Evolutionary conservation across 1,139 yeast species (phyloP).

Genomic region (Kurtzmaniella quercitrusa): DNA sequence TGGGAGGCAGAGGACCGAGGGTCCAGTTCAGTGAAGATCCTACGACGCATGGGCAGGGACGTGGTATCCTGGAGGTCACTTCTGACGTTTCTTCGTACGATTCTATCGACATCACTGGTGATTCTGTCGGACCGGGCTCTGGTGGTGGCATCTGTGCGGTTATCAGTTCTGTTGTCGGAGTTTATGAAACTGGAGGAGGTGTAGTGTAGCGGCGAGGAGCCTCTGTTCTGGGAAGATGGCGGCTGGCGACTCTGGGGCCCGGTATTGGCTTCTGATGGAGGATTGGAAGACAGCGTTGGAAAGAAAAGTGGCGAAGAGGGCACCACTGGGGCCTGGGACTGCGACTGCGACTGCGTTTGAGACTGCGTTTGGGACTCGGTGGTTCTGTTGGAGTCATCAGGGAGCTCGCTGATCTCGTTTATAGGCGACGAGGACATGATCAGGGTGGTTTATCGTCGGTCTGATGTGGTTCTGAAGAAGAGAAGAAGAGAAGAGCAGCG

Average conservation of each 20-base stretch:
- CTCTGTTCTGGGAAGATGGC: constrained; percentile 18
- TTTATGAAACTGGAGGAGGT: constrained; percentile 39
- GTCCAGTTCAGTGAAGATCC: constrained; percentile 25
- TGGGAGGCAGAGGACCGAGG: neutral
- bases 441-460: neutral
- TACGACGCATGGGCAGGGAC: constrained; percentile 39
- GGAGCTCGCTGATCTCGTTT: constrained; percentile 22
- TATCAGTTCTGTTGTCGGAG: constrained; percentile 23
- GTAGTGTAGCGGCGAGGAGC: constrained; percentile 44
- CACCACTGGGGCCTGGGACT: constrained; percentile 36
- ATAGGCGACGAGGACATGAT: constrained; percentile 29
- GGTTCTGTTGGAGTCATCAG: constrained; percentile 25
- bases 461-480: neutral
- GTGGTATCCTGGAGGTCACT: constrained; percentile 40
- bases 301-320: constrained; percentile 69
- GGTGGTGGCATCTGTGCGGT: constrained; percentile 10
- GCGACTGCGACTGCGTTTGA: constrained; percentile 29
- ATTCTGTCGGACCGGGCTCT: constrained; percentile 27
- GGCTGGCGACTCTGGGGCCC: constrained; percentile 11
- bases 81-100: constrained; percentile 38
- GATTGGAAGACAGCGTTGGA: constrained; percentile 50
- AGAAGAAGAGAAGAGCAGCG: neutral
- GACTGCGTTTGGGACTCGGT: constrained; percentile 30
- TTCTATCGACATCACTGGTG: constrained; percentile 42
- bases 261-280: constrained; percentile 28